phyloP scores from a whole-genome alignment of 1,139 yeast species.

The Yamadazyma trypodendri region DNA sequence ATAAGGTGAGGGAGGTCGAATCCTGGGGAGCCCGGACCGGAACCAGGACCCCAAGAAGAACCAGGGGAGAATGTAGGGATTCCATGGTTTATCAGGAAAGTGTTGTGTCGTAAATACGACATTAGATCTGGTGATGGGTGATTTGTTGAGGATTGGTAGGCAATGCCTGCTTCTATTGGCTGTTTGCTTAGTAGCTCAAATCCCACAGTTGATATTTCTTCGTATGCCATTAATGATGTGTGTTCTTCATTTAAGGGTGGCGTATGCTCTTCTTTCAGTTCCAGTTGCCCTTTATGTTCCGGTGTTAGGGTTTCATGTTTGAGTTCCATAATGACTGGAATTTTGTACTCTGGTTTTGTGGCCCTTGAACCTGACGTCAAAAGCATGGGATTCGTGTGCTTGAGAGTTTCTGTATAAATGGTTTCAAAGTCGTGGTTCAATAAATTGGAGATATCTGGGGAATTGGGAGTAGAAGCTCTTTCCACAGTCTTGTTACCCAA shows the following conservation, averaged over 20 bases:
- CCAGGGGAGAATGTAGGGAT: background rate
- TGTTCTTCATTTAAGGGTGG: background rate
- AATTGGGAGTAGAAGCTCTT: constrained; percentile 5
- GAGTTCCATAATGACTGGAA: too few relatives aligned
- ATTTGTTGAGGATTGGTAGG: background rate
- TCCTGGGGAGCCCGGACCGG: background rate
- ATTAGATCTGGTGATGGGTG: background rate
- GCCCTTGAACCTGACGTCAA: background rate
- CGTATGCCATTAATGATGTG: background rate
- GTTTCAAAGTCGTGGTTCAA: constrained; percentile 6
- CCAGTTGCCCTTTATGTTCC: too few relatives aligned
- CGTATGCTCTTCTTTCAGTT: too few relatives aligned
- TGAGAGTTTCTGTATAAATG: background rate
- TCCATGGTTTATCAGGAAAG: background rate
- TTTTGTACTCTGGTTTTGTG: background rate
- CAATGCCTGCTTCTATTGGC: background rate
- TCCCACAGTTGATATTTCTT: constrained; percentile 4
- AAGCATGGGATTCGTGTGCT: background rate
- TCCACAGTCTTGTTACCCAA: background rate
- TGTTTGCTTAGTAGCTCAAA: background rate
- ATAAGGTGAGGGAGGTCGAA: constrained; percentile 1
- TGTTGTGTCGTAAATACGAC: background rate
- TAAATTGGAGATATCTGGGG: constrained; percentile 10
- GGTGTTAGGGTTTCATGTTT: too few relatives aligned
- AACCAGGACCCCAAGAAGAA: background rate